A percentile compares a stretch with the other conserved stretches of the same genome.
Conservation (phyloP, 2,329 filamentous ascomycete genomes). For the Colletotrichum falcatum region DNA sequence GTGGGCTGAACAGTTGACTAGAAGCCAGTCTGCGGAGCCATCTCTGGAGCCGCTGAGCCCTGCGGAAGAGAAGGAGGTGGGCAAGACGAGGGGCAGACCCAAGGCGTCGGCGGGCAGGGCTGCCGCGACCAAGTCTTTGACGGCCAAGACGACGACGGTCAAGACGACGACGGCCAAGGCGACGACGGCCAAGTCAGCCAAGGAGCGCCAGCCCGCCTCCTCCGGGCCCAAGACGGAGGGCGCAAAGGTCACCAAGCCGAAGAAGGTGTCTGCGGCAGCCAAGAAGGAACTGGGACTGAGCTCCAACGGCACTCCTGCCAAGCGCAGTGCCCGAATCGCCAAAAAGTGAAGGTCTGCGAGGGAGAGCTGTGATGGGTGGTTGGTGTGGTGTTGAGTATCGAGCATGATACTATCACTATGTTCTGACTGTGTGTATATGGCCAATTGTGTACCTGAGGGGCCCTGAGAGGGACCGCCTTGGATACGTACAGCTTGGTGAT, state of each 20-base stretch:
- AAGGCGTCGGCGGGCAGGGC: conserved; percentile 6
- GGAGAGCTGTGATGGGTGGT: not conserved
- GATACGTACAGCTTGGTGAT: too few species aligned
- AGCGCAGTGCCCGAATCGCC: conserved; percentile 26
- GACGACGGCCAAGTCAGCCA: conserved; percentile 3
- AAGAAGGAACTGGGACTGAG: conserved; percentile 31
- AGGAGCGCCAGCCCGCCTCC: conserved; percentile 20
- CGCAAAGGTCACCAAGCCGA: conserved; percentile 48
- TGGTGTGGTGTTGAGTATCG: too few species aligned
- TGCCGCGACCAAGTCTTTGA: not conserved
- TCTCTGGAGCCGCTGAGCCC: not conserved
- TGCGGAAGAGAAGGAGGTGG: conserved; percentile 27
- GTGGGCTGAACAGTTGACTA: conserved; percentile 31
- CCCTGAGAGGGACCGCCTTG: too few species aligned
- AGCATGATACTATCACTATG: too few species aligned
- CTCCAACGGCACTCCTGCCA: conserved; percentile 37
- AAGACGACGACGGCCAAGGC: conserved; percentile 10
- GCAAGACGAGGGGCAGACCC: conserved; percentile 16
- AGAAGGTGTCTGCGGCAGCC: conserved; percentile 34
- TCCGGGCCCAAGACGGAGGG: conserved; percentile 46
- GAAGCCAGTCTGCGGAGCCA: conserved; percentile 28
- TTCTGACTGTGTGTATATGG: too few species aligned
- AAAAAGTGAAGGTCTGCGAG: conserved; percentile 7
- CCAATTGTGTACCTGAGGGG: too few species aligned
- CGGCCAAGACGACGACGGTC: not conserved